phyloP scores from a whole-genome alignment of 345 rosid genomes.

The Brassica nigra region DNA sequence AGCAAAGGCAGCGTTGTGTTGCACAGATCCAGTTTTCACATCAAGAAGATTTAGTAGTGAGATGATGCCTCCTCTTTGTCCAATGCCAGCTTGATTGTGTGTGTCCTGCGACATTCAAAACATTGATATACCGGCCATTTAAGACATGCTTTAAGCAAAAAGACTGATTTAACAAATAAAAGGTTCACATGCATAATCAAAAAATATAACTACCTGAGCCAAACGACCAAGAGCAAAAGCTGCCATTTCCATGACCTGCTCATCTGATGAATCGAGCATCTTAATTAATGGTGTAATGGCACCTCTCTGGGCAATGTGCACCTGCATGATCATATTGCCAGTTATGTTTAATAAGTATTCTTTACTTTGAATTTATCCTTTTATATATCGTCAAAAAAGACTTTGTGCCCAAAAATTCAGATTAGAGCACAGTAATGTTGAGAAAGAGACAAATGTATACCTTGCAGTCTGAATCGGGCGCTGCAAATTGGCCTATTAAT shows the following conservation, averaged over 20 bases:
- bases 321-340: constrained; percentile 48
- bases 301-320: constrained; percentile 80
- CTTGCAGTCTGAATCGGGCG: constrained; percentile 80
- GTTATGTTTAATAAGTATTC: neutral
- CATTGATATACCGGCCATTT: neutral
- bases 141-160: neutral
- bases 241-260: constrained; percentile 73
- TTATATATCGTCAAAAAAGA: neutral
- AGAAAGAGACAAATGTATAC: constrained; percentile 37
- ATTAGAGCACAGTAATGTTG: neutral
- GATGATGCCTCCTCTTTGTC: constrained; percentile 60
- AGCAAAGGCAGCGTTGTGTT: constrained; percentile 77
- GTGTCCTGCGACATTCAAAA: constrained; percentile 48
- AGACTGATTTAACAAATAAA: neutral
- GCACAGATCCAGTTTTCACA: constrained; percentile 58
- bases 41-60: constrained; percentile 62
- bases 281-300: constrained; percentile 70
- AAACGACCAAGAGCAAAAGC: constrained; percentile 81
- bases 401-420: neutral
- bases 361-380: neutral
- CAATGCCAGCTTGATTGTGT: constrained; percentile 87
- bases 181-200: neutral
- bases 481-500: constrained; percentile 79
- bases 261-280: constrained; percentile 67
- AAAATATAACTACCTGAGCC: constrained; percentile 62